A percentile compares a stretch with the other conserved stretches of the same genome.
These are phyloP conservation scores for Coix lacrymajobi DNA, from an alignment of 176 grass and related monocot genomes.

Conservation along the genomic window DNA sequence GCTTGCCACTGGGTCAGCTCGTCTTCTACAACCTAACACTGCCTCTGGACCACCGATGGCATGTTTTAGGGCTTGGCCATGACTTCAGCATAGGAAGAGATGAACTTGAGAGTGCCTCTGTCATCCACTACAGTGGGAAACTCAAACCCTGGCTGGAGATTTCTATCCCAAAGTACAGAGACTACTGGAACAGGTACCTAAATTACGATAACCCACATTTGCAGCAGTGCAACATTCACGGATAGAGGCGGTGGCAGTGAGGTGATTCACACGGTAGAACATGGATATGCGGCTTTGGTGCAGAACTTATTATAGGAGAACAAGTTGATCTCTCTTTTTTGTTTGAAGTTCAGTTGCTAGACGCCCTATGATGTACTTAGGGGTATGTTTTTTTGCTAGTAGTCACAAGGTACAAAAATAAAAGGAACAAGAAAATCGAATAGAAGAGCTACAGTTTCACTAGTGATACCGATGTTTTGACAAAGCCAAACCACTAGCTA, in stretches of 20 bases:
- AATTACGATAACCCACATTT: constrained; percentile 56
- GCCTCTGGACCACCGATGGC: constrained; percentile 63
- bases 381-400: not conserved
- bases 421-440: not conserved
- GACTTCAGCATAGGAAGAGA: constrained; percentile 18
- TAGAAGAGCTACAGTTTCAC: not conserved
- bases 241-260: constrained; percentile 12
- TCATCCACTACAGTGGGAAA: constrained; percentile 76
- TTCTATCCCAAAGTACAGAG: constrained; percentile 64
- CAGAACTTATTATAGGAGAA: not conserved
- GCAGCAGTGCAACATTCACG: constrained; percentile 76
- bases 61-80: constrained; percentile 59
- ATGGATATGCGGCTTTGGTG: not conserved
- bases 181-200: constrained; percentile 62
- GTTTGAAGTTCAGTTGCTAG: not conserved
- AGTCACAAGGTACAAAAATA: not conserved
- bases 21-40: constrained; percentile 74
- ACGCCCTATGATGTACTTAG: not conserved
- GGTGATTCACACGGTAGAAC: not conserved
- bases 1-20: constrained; percentile 64
- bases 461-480: not conserved
- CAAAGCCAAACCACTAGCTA: not conserved
- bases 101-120: constrained; percentile 45
- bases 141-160: constrained; percentile 86
- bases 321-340: constrained; percentile 11